A percentile compares a stretch with the other conserved stretches of the same genome.
Conservation (phyloP, 495 filamentous ascomycete species). For the Trichocladium antarcticum region DNA sequence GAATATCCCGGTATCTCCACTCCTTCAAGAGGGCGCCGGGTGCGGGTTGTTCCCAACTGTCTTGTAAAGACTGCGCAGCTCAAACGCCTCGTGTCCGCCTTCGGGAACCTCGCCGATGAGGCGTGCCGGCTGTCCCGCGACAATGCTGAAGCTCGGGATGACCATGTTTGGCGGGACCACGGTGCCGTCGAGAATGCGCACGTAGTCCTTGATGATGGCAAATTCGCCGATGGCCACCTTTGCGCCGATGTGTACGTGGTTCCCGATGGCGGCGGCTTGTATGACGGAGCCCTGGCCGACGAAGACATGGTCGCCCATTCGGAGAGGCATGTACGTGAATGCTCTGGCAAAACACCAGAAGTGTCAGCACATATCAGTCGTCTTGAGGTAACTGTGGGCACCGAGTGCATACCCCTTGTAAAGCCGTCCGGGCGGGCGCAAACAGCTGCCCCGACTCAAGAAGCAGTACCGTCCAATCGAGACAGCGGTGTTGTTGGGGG, state of each 20-base stretch:
- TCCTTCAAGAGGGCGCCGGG: slow-evolving; percentile 27
- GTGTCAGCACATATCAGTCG: no score
- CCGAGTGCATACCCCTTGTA: slow-evolving; percentile 45
- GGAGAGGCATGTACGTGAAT: slow-evolving; percentile 70
- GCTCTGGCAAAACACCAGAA: slow-evolving; percentile 29
- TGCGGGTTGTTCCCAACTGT: slow-evolving; percentile 42
- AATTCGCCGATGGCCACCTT: slow-evolving; percentile 68
- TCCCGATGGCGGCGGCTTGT: slow-evolving; percentile 67
- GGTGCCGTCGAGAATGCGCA: slow-evolving; percentile 67
- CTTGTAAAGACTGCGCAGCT: slow-evolving; percentile 46
- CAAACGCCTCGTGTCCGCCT: slow-evolving; percentile 52
- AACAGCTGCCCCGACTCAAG: slow-evolving; percentile 56
- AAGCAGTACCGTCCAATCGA: slow-evolving; percentile 83
- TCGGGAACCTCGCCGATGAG: slow-evolving; percentile 81
- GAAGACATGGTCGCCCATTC: slow-evolving; percentile 88
- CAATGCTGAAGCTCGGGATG: slow-evolving; percentile 76
- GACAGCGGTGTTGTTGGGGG: slow-evolving; percentile 54
- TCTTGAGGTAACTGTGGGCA: no score
- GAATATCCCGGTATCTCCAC: not conserved
- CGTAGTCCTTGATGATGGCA: slow-evolving; percentile 82
- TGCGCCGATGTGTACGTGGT: slow-evolving; percentile 71
- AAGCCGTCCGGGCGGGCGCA: slow-evolving; percentile 67
- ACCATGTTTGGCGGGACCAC: slow-evolving; percentile 83
- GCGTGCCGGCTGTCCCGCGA: slow-evolving; percentile 68
- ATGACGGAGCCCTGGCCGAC: slow-evolving; percentile 62